Percentiles rank a stretch among this genome's conserved stretches.
These are phyloP conservation scores for Albatrellus ellisii DNA, from an alignment of 768 basidiomycete species.

Conservation along the genomic window DNA sequence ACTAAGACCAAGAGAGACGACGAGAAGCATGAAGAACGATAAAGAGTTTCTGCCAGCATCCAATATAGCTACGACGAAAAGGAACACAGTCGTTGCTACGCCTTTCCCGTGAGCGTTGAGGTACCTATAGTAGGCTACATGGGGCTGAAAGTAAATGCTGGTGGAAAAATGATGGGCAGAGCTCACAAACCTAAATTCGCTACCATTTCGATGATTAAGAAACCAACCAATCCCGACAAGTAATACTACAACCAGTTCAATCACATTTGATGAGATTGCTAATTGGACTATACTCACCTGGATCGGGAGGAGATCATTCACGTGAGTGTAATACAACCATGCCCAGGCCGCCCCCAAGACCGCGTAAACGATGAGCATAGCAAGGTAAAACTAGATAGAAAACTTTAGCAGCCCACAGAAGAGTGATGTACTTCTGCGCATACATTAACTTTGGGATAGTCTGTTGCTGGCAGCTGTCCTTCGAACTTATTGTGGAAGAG, in stretches of 20 bases:
- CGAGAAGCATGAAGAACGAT: conserved; percentile 89
- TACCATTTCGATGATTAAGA: conserved; percentile 89
- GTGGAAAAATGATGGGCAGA: not conserved
- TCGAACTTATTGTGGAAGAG: conserved; percentile 82
- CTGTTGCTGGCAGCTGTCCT: conserved; percentile 81
- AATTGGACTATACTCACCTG: too few relatives aligned
- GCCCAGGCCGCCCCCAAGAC: conserved; percentile 64
- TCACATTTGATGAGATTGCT: too few relatives aligned
- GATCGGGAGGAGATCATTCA: conserved; percentile 76
- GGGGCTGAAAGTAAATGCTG: not conserved
- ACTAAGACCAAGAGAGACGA: conserved; percentile 85
- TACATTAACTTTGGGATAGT: conserved; percentile 96
- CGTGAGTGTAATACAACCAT: conserved; percentile 68
- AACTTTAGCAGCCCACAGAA: not conserved
- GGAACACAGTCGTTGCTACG: conserved; percentile 71
- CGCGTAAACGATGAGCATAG: conserved; percentile 71
- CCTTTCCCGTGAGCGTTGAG: conserved; percentile 78
- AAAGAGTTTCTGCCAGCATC: conserved; percentile 91
- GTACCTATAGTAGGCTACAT: conserved; percentile 80
- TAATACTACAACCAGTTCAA: conserved; percentile 49
- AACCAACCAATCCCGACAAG: conserved; percentile 73
- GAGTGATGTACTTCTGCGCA: conserved; percentile 18
- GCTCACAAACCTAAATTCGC: conserved; percentile 65
- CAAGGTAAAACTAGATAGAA: conserved; percentile 64
- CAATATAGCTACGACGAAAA: conserved; percentile 90